These are phyloP conservation scores for Rubroshorea leprosula DNA, from an alignment of 345 rosid species.

Conservation along the genomic window DNA sequence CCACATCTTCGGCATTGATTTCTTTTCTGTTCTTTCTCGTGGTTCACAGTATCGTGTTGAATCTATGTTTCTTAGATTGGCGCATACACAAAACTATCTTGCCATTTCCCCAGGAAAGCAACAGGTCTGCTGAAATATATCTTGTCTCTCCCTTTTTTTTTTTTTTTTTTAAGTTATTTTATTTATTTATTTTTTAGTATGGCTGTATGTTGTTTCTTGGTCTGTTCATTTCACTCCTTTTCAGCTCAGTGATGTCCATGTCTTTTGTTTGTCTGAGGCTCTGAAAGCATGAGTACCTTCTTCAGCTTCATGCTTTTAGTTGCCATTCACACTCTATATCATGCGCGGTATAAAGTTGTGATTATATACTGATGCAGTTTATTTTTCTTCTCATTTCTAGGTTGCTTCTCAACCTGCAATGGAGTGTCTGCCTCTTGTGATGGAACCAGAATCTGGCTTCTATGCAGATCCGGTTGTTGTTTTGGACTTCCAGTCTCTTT, in stretches of 20 bases:
- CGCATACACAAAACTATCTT: slow-evolving; percentile 90
- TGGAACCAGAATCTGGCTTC: slow-evolving; percentile 98
- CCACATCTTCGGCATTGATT: slow-evolving; percentile 93
- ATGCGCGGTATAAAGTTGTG: too few species aligned
- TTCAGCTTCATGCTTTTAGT: slow-evolving; percentile 1
- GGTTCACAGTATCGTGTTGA: slow-evolving; percentile 98
- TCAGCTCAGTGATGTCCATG: slow-evolving; percentile 1
- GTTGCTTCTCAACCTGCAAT: slow-evolving; percentile 99
- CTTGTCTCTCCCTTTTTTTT: too few species aligned
- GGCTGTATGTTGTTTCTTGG: slow-evolving; percentile 2
- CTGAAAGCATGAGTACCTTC: background rate
- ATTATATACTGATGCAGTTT: slow-evolving; percentile 1
- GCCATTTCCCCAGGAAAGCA: slow-evolving; percentile 90
- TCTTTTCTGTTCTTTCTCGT: slow-evolving; percentile 97
- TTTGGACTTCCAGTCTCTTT: slow-evolving; percentile 95
- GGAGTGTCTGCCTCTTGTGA: slow-evolving; percentile 96
- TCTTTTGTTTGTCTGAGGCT: background rate
- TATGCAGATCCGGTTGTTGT: slow-evolving; percentile 89
- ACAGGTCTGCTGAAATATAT: slow-evolving; percentile 50
- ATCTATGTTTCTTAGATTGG: slow-evolving; percentile 93
- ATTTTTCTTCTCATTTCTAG: slow-evolving; percentile 32
- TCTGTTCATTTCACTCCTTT: background rate
- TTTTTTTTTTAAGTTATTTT: too few species aligned
- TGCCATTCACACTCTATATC: background rate
- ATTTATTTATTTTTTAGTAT: slow-evolving; percentile 5